Conservation (phyloP, 495 filamentous ascomycete species). For the Trichoderma asperelloides region DNA sequence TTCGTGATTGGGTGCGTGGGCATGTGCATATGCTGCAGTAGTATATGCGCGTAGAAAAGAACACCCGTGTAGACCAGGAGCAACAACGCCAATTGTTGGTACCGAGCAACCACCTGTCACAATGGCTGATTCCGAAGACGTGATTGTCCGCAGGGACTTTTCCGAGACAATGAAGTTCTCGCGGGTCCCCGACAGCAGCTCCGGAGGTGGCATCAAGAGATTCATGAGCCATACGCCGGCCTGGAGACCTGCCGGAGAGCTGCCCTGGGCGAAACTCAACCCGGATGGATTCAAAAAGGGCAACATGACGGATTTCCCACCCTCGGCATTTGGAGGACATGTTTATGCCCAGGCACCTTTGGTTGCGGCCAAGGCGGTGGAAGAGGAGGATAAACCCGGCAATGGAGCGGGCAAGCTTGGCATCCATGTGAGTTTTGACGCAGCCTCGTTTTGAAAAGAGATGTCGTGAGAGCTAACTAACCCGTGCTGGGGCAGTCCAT, state of each 20-base stretch:
- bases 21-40: too few relatives aligned
- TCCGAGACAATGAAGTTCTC: neutral
- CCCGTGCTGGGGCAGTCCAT: constrained; percentile 41
- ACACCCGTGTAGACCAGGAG: too few relatives aligned
- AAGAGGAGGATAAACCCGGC: constrained; percentile 26
- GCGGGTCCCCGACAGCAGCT: neutral
- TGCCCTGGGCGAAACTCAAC: neutral
- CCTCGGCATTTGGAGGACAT: constrained; percentile 52
- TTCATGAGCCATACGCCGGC: constrained; percentile 8
- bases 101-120: neutral
- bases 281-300: neutral
- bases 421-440: constrained; percentile 52
- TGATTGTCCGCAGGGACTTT: neutral
- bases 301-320: neutral
- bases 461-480: too few relatives aligned
- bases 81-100: neutral
- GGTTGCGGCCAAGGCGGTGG: constrained; percentile 46
- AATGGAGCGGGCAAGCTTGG: constrained; percentile 27
- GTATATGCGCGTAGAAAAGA: too few relatives aligned
- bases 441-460: too few relatives aligned
- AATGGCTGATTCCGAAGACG: neutral
- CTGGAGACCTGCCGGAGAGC: neutral
- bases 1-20: too few relatives aligned
- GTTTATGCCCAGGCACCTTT: constrained; percentile 59
- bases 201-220: neutral